Evolutionary conservation across 495 filamentous ascomycete genomes (phyloP).

Genomic region (Penicillium roqueforti): DNA sequence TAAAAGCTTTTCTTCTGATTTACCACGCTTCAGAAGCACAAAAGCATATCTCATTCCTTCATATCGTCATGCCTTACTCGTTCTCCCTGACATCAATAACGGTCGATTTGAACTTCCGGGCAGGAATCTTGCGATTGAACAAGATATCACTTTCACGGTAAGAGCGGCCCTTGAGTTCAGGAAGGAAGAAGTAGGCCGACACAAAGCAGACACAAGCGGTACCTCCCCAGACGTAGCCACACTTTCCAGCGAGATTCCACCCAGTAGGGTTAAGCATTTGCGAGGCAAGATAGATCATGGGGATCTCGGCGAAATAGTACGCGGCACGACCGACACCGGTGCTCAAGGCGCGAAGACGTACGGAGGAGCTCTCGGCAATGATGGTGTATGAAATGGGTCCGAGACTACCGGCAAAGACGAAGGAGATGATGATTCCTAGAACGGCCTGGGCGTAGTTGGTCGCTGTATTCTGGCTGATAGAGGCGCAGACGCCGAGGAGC

Average conservation of each 20-base stretch:
- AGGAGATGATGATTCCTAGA: slow-evolving; percentile 50
- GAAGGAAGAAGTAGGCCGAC: slow-evolving; percentile 28
- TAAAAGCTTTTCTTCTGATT: background rate
- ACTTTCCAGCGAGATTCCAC: slow-evolving; percentile 30
- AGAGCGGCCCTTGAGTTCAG: slow-evolving; percentile 36
- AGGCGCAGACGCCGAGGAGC: slow-evolving; percentile 44
- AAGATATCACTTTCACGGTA: slow-evolving; percentile 43
- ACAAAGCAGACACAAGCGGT: slow-evolving; percentile 24
- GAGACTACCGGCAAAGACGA: slow-evolving; percentile 40
- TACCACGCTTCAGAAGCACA: background rate
- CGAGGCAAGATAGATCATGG: slow-evolving; percentile 47
- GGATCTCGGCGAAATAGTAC: slow-evolving; percentile 45
- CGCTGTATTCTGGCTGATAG: slow-evolving; percentile 29
- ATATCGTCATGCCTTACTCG: slow-evolving; percentile 30
- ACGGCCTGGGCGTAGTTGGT: slow-evolving; percentile 45
- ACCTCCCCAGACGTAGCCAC: slow-evolving; percentile 37
- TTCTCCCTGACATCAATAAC: slow-evolving; percentile 49
- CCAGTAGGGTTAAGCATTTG: slow-evolving; percentile 44
- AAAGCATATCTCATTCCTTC: background rate
- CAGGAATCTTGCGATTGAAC: slow-evolving; percentile 34
- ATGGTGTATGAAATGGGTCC: slow-evolving; percentile 53
- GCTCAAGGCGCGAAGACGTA: slow-evolving; percentile 48
- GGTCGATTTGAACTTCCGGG: slow-evolving; percentile 39
- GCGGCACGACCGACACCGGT: slow-evolving; percentile 50
- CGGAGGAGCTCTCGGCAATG: slow-evolving; percentile 53